Evolutionary conservation across 805 yeast species (phyloP), one percentile per base, ranked within the genome.

Genomic region (Candida verbasci): DNA sequence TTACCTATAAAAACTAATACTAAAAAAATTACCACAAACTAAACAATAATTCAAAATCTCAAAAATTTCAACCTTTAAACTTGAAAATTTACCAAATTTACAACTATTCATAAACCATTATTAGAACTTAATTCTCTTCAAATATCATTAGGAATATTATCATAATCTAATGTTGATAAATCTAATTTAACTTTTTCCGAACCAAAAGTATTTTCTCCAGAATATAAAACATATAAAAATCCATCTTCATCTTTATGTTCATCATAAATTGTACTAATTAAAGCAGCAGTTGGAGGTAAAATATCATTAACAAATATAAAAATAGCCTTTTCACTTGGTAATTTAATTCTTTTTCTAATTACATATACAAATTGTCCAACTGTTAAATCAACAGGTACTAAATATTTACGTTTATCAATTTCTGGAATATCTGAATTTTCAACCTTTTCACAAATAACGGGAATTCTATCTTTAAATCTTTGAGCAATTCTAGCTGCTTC

Each of bases 211-310:
- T 93, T 93, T 65, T 93, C 98, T 33, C 98, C 97, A 6, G 96
- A 86, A 68, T 91, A 91, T 45, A 95, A 78, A 46, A 93, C 91
- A 65, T 93, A 93, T 55, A 93, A 77, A 64, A 93, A 93, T 24
- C 98, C 98, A 60, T 93, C 98, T 56, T 91, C 91, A 58, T 93
- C 98, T 67, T 88, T 88, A 65, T 93, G 96, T 62, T 93, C 97
- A 53, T 89, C 95, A 57, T 93, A 93, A 46, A 93, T 84, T 17
- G 93, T 76, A 51, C 95, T 83, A 93, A 93, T 87, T 48, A 93
- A 75, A 12, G 97, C 95, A 15, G 97, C 97, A 3, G 98, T 93
- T 31, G 97, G 97, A 9, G 98, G 98, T 49, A 93, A 74, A 39
- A 93, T 88, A 60, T 93, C 98, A 57, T 93, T 91, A 46, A 93